Percentiles rank a stretch among this genome's conserved stretches.
Evolutionary conservation across 768 basidiomycete genomes (phyloP).

Genomic region (Leccinum pellstonianum): DNA sequence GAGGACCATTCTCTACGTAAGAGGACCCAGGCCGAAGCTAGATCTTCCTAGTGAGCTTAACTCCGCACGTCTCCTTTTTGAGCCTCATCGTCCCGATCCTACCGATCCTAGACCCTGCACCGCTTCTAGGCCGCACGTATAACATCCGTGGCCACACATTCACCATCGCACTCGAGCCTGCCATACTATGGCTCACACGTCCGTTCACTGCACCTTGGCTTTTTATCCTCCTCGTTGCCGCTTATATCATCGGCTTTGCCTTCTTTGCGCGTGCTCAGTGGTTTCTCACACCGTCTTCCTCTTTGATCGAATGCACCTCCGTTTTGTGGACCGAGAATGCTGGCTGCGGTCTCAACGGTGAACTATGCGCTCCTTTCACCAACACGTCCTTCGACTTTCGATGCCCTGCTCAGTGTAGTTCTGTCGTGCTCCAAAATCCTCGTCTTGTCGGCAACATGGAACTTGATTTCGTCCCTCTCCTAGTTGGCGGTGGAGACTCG

Average conservation of each 20-base stretch:
- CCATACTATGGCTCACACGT: constrained; percentile 49
- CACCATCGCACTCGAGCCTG: constrained; percentile 52
- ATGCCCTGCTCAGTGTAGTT: constrained; percentile 72
- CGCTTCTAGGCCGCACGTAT: constrained; percentile 53
- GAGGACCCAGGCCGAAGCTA: constrained; percentile 60
- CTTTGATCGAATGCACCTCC: constrained; percentile 66
- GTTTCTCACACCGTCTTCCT: constrained; percentile 62
- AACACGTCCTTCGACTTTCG: constrained; percentile 68
- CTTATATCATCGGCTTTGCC: constrained; percentile 69
- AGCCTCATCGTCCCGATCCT: constrained; percentile 3
- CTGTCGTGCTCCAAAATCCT: constrained; percentile 67
- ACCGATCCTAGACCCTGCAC: constrained; percentile 45
- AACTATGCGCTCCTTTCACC: constrained; percentile 60
- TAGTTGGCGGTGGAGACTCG: constrained; percentile 83
- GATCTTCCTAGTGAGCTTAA: constrained; percentile 44
- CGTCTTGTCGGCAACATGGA: constrained; percentile 68
- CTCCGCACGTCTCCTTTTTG: not conserved
- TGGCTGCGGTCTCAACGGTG: constrained; percentile 73
- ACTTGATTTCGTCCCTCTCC: constrained; percentile 65
- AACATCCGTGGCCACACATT: constrained; percentile 37
- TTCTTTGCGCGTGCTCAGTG: constrained; percentile 74
- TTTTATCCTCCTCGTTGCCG: constrained; percentile 51
- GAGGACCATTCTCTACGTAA: constrained; percentile 37
- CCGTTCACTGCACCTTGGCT: constrained; percentile 53
- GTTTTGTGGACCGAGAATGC: constrained; percentile 70